Evolutionary conservation across 1,139 yeast species (phyloP), one percentile per base, ranked within the genome.

Genomic region (Lodderomyces parapsilosis): DNA sequence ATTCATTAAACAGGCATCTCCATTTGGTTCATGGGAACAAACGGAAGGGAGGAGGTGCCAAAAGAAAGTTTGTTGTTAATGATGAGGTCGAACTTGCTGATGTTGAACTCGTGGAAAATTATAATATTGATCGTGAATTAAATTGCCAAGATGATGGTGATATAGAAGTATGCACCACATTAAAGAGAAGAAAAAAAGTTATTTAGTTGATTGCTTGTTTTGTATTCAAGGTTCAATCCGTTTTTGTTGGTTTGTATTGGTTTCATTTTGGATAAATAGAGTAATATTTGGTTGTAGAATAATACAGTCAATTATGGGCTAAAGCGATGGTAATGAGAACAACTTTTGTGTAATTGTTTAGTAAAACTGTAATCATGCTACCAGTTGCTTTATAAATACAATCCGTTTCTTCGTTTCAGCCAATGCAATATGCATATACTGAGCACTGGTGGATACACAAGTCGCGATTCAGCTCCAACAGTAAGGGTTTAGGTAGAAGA

Each of bases 1-100:
- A 81, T 57, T 76, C 84, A 4, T 65, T 76, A 45, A 73, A 69
- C 41, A 65, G 86, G 48, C 86, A 81, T 52, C 63, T 66, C 27
- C 68, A 69, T 43, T 62, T 80, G 48, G 83, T 79, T 15, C 86
- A 81, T 43, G 36, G 23, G 11, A 18, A 24, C 19, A n/a, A 18
- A 11, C 22, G 30, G 2, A n/a, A 30, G n/a, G 10, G 18, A 15
- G 10, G 18, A 11, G 39, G 18, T 35, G 31, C n/a, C 8, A 39
- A 19, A 30, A 40, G 39, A 35, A 27, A 30, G 19, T 17, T 33
- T 18, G 11, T 33, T 13, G 15, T 6, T 33, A 15, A 4, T 18
- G 36, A 17, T 17, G 36, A 32, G 4, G 23, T 17, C 10, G 36
- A 17, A 5, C 6, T 17, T 17, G 36, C 10, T 20, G 36, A 27